Evolutionary conservation across 805 yeast species (phyloP).

Genomic region (Cephaloascus fragrans): DNA sequence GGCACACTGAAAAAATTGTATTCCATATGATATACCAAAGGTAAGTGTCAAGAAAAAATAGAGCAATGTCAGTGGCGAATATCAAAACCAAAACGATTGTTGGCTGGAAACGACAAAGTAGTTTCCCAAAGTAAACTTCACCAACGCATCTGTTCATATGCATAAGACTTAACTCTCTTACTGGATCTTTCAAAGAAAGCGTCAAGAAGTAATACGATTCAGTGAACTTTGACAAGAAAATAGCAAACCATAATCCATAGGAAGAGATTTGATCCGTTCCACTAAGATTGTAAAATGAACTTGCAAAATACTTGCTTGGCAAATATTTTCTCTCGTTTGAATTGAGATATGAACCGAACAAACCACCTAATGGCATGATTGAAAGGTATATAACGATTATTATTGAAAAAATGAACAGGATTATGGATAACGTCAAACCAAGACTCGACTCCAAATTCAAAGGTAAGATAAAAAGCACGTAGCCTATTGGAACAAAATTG

Average conservation of each 20-base stretch:
- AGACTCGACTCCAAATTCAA: constrained; percentile 17
- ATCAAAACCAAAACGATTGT: constrained; percentile 43
- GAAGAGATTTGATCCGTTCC: constrained; percentile 55
- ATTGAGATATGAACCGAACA: constrained; percentile 33
- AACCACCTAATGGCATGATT: constrained; percentile 47
- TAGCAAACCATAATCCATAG: constrained; percentile 57
- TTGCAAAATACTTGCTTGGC: constrained; percentile 51
- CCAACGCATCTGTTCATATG: constrained; percentile 49
- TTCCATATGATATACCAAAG: constrained; percentile 82
- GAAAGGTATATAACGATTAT: constrained; percentile 47
- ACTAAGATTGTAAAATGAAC: constrained; percentile 40
- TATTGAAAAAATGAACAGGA: constrained; percentile 49
- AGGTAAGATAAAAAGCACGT: constrained; percentile 33
- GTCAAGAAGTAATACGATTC: constrained; percentile 78
- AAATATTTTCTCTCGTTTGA: constrained; percentile 27
- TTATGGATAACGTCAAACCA: constrained; percentile 35
- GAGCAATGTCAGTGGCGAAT: constrained; percentile 49
- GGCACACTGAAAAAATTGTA: constrained; percentile 59
- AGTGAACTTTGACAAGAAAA: constrained; percentile 56
- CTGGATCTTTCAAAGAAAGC: constrained; percentile 61
- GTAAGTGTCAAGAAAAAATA: constrained; percentile 75
- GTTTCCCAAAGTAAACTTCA: constrained; percentile 42
- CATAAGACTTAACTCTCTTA: constrained; percentile 56
- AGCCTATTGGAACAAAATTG: constrained; percentile 41
- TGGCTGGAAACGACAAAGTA: constrained; percentile 50